These are phyloP conservation scores for Moesziomyces antarcticus DNA, from an alignment of 1,284 basidiomycete genomes.

Conservation along the genomic window DNA sequence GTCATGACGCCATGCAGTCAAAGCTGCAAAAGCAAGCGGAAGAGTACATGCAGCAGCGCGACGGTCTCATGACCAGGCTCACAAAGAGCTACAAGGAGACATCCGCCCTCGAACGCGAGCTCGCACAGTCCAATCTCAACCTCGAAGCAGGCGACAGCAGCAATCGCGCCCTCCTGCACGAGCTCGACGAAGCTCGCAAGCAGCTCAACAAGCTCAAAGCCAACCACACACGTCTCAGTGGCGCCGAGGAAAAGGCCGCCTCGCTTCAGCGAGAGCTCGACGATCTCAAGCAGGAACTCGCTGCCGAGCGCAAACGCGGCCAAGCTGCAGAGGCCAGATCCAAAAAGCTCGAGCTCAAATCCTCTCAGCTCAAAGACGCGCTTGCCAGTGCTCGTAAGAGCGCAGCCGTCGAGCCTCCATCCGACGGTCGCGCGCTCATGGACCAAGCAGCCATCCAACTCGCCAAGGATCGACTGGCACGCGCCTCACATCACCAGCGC, in stretches of 20 bases:
- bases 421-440: slow-evolving; percentile 13
- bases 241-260: slow-evolving; percentile 29
- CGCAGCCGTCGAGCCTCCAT: slow-evolving; percentile 11
- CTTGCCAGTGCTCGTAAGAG: slow-evolving; percentile 38
- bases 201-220: slow-evolving; percentile 77
- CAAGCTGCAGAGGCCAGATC: slow-evolving; percentile 78
- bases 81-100: slow-evolving; percentile 56
- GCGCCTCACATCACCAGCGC: slow-evolving; percentile 31
- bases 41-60: slow-evolving; percentile 60
- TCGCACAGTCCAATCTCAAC: slow-evolving; percentile 83
- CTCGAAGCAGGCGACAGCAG: slow-evolving; percentile 83
- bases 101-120: slow-evolving; percentile 72
- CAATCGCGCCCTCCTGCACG: slow-evolving; percentile 78
- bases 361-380: slow-evolving; percentile 32
- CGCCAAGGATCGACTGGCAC: slow-evolving; percentile 36
- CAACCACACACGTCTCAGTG: slow-evolving; percentile 77
- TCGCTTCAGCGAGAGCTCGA: slow-evolving; percentile 74
- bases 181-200: slow-evolving; percentile 80
- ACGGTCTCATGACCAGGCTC: slow-evolving; percentile 57
- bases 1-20: slow-evolving; percentile 85
- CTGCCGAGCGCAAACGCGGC: slow-evolving; percentile 78
- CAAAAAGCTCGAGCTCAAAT: slow-evolving; percentile 69
- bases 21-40: slow-evolving; percentile 68
- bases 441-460: slow-evolving; percentile 37
- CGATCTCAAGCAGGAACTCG: slow-evolving; percentile 84